Conservation (phyloP, 352 stramenopile genomes). For the Phytophthora constricta region DNA sequence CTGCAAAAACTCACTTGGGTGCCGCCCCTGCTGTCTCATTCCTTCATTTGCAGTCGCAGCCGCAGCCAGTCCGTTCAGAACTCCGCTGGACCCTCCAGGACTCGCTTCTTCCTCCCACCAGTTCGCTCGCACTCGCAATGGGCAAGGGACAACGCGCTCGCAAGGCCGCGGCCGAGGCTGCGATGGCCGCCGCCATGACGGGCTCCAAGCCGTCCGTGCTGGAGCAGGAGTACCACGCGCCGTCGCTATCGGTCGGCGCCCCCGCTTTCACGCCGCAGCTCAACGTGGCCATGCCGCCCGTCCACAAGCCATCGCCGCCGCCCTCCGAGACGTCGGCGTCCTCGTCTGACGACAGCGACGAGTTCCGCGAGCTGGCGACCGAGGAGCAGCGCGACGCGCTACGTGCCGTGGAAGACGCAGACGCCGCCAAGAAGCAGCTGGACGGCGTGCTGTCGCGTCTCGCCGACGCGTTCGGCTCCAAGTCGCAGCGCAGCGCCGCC, state of each 20-base stretch:
- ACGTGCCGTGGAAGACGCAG: constrained; percentile 33
- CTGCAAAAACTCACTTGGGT: background rate
- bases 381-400: constrained; percentile 58
- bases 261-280: constrained; percentile 6
- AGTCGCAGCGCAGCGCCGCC: constrained; percentile 50
- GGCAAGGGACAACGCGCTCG: constrained; percentile 74
- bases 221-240: constrained; percentile 25
- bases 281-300: constrained; percentile 21
- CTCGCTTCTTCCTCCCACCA: background rate
- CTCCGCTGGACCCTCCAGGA: background rate
- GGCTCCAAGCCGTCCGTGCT: constrained; percentile 45
- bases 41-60: constrained; percentile 17
- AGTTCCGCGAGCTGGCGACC: constrained; percentile 45
- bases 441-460: constrained; percentile 50
- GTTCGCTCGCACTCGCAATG: constrained; percentile 41
- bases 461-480: constrained; percentile 39
- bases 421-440: constrained; percentile 46
- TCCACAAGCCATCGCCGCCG: constrained; percentile 32
- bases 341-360: constrained; percentile 41
- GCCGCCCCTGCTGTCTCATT: constrained; percentile 22
- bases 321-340: constrained; percentile 43
- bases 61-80: constrained; percentile 14
- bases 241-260: constrained; percentile 28
- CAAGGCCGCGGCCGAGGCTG: constrained; percentile 60
- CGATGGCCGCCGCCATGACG: constrained; percentile 43